Evolutionary conservation across 2,329 filamentous ascomycete genomes (phyloP).

Genomic region (Chaetomiaceae sp.): DNA sequence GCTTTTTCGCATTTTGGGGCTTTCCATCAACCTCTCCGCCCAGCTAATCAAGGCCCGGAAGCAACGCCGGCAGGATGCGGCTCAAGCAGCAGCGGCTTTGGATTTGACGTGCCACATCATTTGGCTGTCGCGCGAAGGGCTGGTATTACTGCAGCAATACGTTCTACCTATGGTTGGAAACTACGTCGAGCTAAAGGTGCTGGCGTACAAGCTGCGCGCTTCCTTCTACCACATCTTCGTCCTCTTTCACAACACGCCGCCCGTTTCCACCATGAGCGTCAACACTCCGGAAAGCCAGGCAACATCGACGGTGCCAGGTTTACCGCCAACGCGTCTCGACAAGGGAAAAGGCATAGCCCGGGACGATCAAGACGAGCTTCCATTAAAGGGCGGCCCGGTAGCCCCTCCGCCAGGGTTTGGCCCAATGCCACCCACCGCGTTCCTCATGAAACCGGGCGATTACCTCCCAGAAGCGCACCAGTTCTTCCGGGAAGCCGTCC

Average conservation of each 20-base stretch:
- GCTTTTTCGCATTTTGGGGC: conserved; percentile 83
- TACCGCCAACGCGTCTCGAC: conserved; percentile 33
- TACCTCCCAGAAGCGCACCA: conserved; percentile 77
- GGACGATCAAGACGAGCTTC: conserved; percentile 38
- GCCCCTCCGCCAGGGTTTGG: conserved; percentile 50
- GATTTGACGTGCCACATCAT: conserved; percentile 83
- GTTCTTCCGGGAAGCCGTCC: conserved; percentile 72
- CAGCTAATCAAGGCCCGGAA: conserved; percentile 79
- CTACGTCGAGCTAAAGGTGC: conserved; percentile 77
- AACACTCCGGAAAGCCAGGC: conserved; percentile 42
- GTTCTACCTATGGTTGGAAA: conserved; percentile 77
- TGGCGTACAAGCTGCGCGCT: conserved; percentile 85
- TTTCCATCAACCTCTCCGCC: conserved; percentile 80
- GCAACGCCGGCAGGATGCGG: conserved; percentile 72
- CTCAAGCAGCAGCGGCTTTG: conserved; percentile 71
- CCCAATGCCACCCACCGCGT: conserved; percentile 53
- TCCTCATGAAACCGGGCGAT: conserved; percentile 71
- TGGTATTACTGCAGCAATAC: conserved; percentile 80
- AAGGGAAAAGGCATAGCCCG: conserved; percentile 47
- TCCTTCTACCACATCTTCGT: conserved; percentile 97
- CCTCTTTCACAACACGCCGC: conserved; percentile 86
- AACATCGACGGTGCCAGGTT: conserved; percentile 25
- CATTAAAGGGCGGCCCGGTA: conserved; percentile 51
- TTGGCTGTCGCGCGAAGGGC: conserved; percentile 88
- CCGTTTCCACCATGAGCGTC: conserved; percentile 58